A percentile compares a stretch with the other conserved stretches of the same genome.
phyloP scores from a whole-genome alignment of 805 yeast species.

The Maudiozyma barnettii region DNA sequence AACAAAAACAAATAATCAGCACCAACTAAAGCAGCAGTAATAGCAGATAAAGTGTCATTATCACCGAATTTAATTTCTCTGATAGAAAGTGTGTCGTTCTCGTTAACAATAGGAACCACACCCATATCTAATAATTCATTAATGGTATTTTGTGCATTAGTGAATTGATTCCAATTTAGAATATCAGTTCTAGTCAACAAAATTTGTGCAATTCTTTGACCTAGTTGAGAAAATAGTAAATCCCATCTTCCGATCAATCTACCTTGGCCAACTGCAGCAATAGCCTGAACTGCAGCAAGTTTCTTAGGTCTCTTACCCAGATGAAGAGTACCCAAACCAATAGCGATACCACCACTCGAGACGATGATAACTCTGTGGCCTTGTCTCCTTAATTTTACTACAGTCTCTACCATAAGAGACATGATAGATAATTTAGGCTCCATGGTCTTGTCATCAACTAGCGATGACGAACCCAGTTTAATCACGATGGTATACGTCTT shows the following conservation, averaged over 20 bases:
- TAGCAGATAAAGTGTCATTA: conserved; percentile 91
- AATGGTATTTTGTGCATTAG: conserved; percentile 86
- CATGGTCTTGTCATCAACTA: conserved; percentile 82
- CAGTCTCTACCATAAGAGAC: conserved; percentile 84
- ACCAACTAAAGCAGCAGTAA: conserved; percentile 88
- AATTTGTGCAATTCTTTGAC: conserved; percentile 87
- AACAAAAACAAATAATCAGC: conserved; percentile 86
- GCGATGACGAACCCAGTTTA: conserved; percentile 75
- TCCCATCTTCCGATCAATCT: conserved; percentile 89
- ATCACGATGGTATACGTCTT: conserved; percentile 42
- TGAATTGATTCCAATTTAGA: conserved; percentile 79
- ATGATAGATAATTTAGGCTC: conserved; percentile 88
- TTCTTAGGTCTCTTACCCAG: conserved; percentile 61
- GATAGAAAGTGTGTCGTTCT: conserved; percentile 89
- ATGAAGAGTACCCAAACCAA: conserved; percentile 74
- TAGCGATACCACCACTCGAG: conserved; percentile 94
- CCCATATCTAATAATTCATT: conserved; percentile 76
- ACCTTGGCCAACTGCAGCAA: conserved; percentile 96
- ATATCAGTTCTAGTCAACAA: conserved; percentile 89
- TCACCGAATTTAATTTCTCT: conserved; percentile 96
- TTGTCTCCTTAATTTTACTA: conserved; percentile 66
- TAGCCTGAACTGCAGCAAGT: conserved; percentile 76
- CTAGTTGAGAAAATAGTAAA: conserved; percentile 69
- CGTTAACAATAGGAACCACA: conserved; percentile 92
- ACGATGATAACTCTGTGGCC: conserved; percentile 87